A percentile compares a stretch with the other conserved stretches of the same genome.
phyloP scores from a whole-genome alignment of 2,329 filamentous ascomycete species.

The Xylaria digitata region DNA sequence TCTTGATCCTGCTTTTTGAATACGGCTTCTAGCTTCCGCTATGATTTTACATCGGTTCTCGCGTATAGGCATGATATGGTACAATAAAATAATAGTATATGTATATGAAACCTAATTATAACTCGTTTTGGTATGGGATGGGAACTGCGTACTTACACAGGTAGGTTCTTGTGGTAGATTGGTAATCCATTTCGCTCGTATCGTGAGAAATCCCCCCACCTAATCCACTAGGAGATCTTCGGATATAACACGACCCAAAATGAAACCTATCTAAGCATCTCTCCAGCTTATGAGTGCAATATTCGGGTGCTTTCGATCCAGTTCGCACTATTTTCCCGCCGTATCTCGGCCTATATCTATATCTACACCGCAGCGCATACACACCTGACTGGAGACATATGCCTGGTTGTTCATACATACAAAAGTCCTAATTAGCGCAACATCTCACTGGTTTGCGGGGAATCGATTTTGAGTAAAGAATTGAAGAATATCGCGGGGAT shows the following conservation, averaged over 20 bases:
- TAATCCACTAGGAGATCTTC: slow-evolving; percentile 28
- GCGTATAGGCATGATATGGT: not conserved
- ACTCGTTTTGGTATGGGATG: not conserved
- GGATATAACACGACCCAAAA: slow-evolving; percentile 32
- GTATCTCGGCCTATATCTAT: slow-evolving; percentile 5
- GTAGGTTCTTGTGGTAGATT: slow-evolving; percentile 21
- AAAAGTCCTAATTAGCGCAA: slow-evolving; percentile 4
- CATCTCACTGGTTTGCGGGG: not conserved
- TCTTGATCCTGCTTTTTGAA: not conserved
- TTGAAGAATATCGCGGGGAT: slow-evolving; percentile 40
- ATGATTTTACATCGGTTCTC: not conserved
- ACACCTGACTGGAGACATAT: not conserved
- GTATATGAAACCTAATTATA: not conserved
- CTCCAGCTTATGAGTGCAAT: slow-evolving; percentile 12
- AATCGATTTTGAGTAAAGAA: not conserved
- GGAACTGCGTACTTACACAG: too few relatives aligned
- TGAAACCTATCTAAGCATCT: slow-evolving; percentile 10
- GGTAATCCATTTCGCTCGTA: slow-evolving; percentile 31
- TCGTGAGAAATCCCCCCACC: slow-evolving; percentile 33
- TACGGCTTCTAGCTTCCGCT: not conserved
- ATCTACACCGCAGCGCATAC: slow-evolving; percentile 11
- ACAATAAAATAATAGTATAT: not conserved
- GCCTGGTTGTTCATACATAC: slow-evolving; percentile 2
- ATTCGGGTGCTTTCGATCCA: slow-evolving; percentile 8
- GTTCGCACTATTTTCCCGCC: not conserved